Evolutionary conservation across 192 early-diverging fungal species (phyloP), one percentile per base, ranked within the genome.

Genomic region (Backusella mclennaniae): DNA sequence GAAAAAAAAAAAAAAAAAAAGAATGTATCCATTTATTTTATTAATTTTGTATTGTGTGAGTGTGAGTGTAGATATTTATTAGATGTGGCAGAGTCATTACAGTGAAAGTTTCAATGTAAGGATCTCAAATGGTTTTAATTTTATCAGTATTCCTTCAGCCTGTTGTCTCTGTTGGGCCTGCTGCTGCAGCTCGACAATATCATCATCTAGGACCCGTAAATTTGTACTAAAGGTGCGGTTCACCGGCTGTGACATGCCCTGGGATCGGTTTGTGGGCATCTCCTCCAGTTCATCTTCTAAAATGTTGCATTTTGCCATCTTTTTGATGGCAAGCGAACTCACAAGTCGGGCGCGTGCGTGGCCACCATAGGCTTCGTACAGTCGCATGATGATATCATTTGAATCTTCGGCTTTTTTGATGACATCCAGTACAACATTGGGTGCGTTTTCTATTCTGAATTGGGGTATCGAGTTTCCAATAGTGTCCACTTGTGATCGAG

Each of bases 361-460:
- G 1, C 96, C 96, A 29, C 98, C 97, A 80, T 91, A 95, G 1
- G 96, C 89, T 84, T 99, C 97, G 77, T 96, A 97, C 31, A 99
- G 73, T 36, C 98, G 85, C 23, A 99, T 71, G 44, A 99, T 80
- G 12, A 99, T 76, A 39, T 86, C 81, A n/a, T 89, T 81, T 5
- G 85, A 70, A 67, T 93, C 89, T 79, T 99, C 97, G 2, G 98
- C 93, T 11, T 86, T 78, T 84, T 99, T 99, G 76, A 99, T 85
- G 0, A 95, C 94, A 75, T 99, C 97, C 63, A 99, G 79, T 21
- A 99, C 89, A 17, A 98, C 87, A 72, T 95, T 97, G n/a, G 83
- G 77, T 26, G 85, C 84, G 31, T 82, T 80, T 52, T 84, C 79
- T 67, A 87, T 74, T 29, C 71, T 72, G 74, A 91, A 87, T 44